Base-by-base conservation (phyloP, 148 eudicot genomes). In the Chenopodium formosanum region DNA sequence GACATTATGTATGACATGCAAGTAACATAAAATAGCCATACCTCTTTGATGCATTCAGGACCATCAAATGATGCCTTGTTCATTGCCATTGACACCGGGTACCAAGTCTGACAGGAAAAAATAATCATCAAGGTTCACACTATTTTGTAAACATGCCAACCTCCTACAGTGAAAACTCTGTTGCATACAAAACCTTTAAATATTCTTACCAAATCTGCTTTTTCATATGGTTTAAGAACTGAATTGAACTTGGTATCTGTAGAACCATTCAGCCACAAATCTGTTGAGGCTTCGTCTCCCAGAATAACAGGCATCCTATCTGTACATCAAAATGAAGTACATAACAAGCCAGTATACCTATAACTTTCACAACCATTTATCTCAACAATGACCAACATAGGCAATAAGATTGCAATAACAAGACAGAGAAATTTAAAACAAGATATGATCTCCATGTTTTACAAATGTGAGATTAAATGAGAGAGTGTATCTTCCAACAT, bases 231-330 rank as follows among this genome's bases (percentile, higher is more conserved):
- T 83, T 88, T 92, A 47, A 97, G 92, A 64, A 94, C 34, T 44
- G 89, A 66, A 77, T 76, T 90, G 78, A 89, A 86, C 69, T 90
- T 97, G 82, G 91, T 82, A 83, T 88, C 86, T 22, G 91, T 69
- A 47, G 95, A 86, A 70, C 93, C 92, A 79, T 84, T 87, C 63
- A 97, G 86, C 99, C 99, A 97, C 60, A 72, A 40, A 63, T 87
- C 90, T 73, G 87, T 88, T 65, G 98, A 90, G 73, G 78, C 88
- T 84, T 89, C 88, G 86, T 90, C 89, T 63, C 91, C 94, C 80
- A 95, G 82, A 74, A 95, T 93, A 58, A 95, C 95, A 76, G 97
- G 99, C 99, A 96, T 96, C 92, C 99, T 89, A 78, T 96, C 99
- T 96, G 83, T 79, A 68, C 40, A 77, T 67, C 79, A 66, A 80